Evolutionary conservation across 2,329 filamentous ascomycete species (phyloP), one percentile per base, ranked within the genome.

Genomic region (Akanthomyces muscarius): DNA sequence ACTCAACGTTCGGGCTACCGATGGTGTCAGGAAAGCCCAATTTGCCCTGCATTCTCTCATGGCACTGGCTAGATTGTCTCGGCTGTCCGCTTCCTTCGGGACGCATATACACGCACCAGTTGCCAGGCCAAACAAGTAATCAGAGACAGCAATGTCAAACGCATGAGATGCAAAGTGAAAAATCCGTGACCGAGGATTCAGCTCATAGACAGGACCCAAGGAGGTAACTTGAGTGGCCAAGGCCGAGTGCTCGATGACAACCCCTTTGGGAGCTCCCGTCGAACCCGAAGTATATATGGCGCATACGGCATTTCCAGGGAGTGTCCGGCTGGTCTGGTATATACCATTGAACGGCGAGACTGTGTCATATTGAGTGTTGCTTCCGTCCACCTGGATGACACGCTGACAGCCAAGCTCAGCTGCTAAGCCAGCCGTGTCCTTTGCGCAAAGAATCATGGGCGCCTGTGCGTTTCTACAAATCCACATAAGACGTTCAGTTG

Each of bases 141-240:
- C 52, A 8, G 52, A 55, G 36, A 55, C 52, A 5, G 52, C 36
- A 2, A 30, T 38, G 5, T 55, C 52, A n/a, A 55, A 55, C 10
- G 52, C 52, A 55, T 55, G 52, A n/a, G 52, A 55, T 44, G 38
- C 52, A 55, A 55, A 55, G 3, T 55, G 52, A 30, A 55, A 55
- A n/a, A 55, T 44, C n/a, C 52, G 52, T n/a, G 52, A 42, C 14
- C 10, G 36, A 16, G 13, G 3, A 28, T 44, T 7, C n/a, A 55
- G 36, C 2, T 5, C 14, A 41, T 23, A 54, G 6, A 25, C 14
- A 11, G 52, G 36, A 5, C 36, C 52, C 21, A 55, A 16, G 3
- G 36, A 25, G 21, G 36, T 14, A 21, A 42, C 11, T 3, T 55
- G 52, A 13, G 52, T 55, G 36, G 52, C 52, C 13, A 55, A 10